Conservation (phyloP, 2,329 filamentous ascomycete genomes). For the Metarhizium humberi region DNA sequence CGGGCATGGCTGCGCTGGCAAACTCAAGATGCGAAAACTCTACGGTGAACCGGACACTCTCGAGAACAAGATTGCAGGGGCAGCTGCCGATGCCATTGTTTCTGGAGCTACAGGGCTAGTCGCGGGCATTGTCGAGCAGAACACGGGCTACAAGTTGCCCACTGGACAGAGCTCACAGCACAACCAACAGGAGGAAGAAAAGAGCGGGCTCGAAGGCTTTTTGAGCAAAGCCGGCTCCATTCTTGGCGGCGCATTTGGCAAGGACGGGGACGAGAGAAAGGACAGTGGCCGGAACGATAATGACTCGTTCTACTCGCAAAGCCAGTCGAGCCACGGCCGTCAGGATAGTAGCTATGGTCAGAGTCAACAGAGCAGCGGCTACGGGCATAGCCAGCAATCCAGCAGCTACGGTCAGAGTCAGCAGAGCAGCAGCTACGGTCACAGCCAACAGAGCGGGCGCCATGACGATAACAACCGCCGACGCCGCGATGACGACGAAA, state of each 20-base stretch:
- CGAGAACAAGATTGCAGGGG: constrained; percentile 47
- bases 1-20: constrained; percentile 72
- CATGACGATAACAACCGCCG: neutral
- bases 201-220: constrained; percentile 59
- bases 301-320: constrained; percentile 53
- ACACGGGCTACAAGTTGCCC: constrained; percentile 34
- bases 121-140: constrained; percentile 34
- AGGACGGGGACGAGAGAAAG: constrained; percentile 44
- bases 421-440: constrained; percentile 25
- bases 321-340: constrained; percentile 51
- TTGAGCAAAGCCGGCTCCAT: constrained; percentile 61
- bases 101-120: constrained; percentile 46
- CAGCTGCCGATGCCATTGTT: constrained; percentile 47
- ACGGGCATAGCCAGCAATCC: constrained; percentile 24
- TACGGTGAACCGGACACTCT: constrained; percentile 39
- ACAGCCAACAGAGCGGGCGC: constrained; percentile 22
- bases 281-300: constrained; percentile 42
- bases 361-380: constrained; percentile 47
- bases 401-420: constrained; percentile 50
- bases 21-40: constrained; percentile 68
- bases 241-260: constrained; percentile 51
- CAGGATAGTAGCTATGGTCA: constrained; percentile 49
- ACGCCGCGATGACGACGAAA: constrained; percentile 18
- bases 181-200: constrained; percentile 46
- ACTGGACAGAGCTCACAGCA: constrained; percentile 16